A percentile compares a stretch with the other conserved stretches of the same genome.
phyloP scores from a whole-genome alignment of 768 basidiomycete genomes.

The Holtermanniella nyarrowii region DNA sequence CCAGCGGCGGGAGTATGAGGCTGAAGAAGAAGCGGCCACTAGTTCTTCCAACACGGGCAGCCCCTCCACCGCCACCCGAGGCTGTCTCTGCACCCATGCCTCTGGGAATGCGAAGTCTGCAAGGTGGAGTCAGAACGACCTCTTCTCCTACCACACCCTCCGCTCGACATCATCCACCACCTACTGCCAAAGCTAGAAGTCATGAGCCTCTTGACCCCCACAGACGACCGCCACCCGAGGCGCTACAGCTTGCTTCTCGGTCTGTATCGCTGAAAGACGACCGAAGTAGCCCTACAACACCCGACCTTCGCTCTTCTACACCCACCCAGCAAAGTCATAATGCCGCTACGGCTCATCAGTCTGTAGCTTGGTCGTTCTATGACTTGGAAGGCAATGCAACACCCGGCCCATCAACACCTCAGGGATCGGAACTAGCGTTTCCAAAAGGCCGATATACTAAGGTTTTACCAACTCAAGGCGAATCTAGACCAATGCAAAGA shows the following conservation, averaged over 20 bases:
- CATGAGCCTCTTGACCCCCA: background rate
- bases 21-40: background rate
- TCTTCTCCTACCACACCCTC: background rate
- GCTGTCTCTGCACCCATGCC: background rate
- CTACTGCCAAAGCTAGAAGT: background rate
- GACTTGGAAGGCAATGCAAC: slow-evolving; percentile 22
- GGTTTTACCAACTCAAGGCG: too few relatives aligned
- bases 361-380: slow-evolving; percentile 28
- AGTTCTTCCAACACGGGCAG: background rate
- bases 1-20: background rate
- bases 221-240: too few relatives aligned
- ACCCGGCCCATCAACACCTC: slow-evolving; percentile 8
- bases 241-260: background rate
- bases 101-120: background rate
- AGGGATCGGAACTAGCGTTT: slow-evolving; percentile 14
- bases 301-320: background rate
- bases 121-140: background rate
- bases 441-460: slow-evolving; percentile 28
- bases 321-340: background rate
- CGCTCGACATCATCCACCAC: background rate
- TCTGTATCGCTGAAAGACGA: slow-evolving; percentile 16
- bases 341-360: slow-evolving; percentile 11
- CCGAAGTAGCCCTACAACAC: background rate
- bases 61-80: background rate
- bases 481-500: background rate